Evolutionary conservation across 306 rosid species (phyloP).

Genomic region (Dryas octopetala): DNA sequence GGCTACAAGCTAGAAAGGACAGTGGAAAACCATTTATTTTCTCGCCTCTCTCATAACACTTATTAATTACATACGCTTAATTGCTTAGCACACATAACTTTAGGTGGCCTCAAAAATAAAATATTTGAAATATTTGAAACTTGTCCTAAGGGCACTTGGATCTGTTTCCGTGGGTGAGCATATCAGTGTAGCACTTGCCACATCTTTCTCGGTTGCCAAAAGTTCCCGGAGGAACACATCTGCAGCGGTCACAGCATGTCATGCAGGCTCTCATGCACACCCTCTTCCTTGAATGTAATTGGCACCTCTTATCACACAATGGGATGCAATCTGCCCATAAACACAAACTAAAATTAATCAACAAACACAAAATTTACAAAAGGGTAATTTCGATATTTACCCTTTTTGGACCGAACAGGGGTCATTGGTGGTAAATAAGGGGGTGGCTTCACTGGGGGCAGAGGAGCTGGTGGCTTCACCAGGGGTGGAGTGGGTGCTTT

Average conservation of each 20-base stretch:
- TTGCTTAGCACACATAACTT: not conserved
- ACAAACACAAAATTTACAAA: too few species aligned
- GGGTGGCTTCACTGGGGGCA: constrained; percentile 22
- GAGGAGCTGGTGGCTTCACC: constrained; percentile 22
- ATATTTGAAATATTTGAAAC: too few species aligned
- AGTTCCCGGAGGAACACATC: constrained; percentile 92
- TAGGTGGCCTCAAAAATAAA: not conserved
- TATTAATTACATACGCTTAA: not conserved
- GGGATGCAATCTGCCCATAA: constrained; percentile 64
- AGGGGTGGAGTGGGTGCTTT: constrained; percentile 38
- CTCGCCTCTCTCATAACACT: not conserved
- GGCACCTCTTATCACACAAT: constrained; percentile 57
- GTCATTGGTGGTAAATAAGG: constrained; percentile 37
- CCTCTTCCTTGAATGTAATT: constrained; percentile 53
- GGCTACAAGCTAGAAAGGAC: not conserved
- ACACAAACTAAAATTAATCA: not conserved
- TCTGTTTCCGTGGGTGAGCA: constrained; percentile 68
- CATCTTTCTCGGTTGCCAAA: constrained; percentile 76
- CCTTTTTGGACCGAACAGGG: constrained; percentile 49
- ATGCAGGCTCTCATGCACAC: constrained; percentile 69
- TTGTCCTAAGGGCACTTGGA: constrained; percentile 59
- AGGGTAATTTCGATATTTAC: constrained; percentile 19
- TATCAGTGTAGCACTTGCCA: constrained; percentile 85
- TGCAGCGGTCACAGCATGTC: constrained; percentile 87
- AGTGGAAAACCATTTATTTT: constrained; percentile 8